phyloP scores from a whole-genome alignment of 768 basidiomycete genomes.

The Macrocybe gigantea region DNA sequence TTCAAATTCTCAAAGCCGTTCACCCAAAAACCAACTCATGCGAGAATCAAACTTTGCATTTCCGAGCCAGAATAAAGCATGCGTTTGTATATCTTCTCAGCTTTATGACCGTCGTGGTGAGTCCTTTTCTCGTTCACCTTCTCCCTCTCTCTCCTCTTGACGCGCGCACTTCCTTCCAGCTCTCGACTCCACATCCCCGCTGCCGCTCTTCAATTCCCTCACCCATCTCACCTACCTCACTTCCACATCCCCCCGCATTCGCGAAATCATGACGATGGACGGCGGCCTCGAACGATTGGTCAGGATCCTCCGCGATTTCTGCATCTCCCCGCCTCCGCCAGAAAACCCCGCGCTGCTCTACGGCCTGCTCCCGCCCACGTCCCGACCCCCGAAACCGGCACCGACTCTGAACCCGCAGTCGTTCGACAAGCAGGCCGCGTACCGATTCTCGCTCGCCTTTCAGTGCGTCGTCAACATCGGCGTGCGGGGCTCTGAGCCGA shows the following conservation, averaged over 20 bases:
- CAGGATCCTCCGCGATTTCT: constrained; percentile 85
- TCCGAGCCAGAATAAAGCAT: constrained; percentile 91
- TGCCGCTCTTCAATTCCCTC: constrained; percentile 74
- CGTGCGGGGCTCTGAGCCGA: constrained; percentile 89
- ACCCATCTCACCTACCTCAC: constrained; percentile 96
- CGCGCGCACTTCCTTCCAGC: constrained; percentile 22
- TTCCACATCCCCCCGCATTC: constrained; percentile 93
- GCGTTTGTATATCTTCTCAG: constrained; percentile 90
- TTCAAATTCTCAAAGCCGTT: too few species aligned
- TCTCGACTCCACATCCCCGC: constrained; percentile 44
- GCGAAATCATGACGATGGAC: constrained; percentile 97
- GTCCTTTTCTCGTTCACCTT: constrained; percentile 16
- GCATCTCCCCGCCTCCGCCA: constrained; percentile 75
- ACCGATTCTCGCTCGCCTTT: constrained; percentile 89
- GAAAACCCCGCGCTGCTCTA: constrained; percentile 74
- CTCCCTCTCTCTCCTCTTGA: constrained; percentile 3
- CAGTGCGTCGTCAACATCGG: constrained; percentile 98
- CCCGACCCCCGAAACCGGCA: constrained; percentile 45
- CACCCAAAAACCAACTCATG: constrained; percentile 37
- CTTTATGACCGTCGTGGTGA: constrained; percentile 91
- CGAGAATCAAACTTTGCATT: constrained; percentile 94
- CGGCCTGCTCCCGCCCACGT: constrained; percentile 64
- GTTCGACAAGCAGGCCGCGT: constrained; percentile 81
- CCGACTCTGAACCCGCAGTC: constrained; percentile 63
- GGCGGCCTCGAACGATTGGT: constrained; percentile 96